A percentile compares a stretch with the other conserved stretches of the same genome.
phyloP scores from a whole-genome alignment of 139 green algal genomes.

The Helicosporidium sp. region DNA sequence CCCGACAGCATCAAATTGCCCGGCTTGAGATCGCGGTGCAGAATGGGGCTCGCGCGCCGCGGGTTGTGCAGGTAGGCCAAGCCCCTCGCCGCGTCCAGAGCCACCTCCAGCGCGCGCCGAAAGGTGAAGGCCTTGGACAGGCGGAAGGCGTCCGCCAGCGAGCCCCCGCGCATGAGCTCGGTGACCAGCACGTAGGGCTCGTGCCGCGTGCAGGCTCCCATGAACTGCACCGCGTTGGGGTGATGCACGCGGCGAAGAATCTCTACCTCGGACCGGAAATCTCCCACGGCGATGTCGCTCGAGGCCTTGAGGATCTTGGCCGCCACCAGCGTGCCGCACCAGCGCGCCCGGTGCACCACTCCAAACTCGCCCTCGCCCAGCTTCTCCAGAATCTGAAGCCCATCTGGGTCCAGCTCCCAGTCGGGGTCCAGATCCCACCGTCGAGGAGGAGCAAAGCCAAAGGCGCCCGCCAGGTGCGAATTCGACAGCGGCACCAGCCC shows the following conservation, averaged over 20 bases:
- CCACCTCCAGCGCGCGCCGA: constrained; percentile 47
- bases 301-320: constrained; percentile 75
- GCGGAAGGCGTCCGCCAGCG: constrained; percentile 57
- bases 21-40: constrained; percentile 69
- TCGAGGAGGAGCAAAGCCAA: constrained; percentile 32
- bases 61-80: constrained; percentile 73
- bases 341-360: constrained; percentile 69
- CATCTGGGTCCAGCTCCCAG: constrained; percentile 68
- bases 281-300: constrained; percentile 49
- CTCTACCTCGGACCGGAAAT: constrained; percentile 40
- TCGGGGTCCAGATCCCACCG: constrained; percentile 53
- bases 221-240: constrained; percentile 50
- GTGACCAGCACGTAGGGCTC: constrained; percentile 68
- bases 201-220: constrained; percentile 70
- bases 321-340: constrained; percentile 52
- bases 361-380: constrained; percentile 81
- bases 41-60: constrained; percentile 21
- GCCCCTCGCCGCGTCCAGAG: constrained; percentile 57
- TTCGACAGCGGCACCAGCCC: constrained; percentile 15
- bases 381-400: constrained; percentile 56
- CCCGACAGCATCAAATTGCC: constrained; percentile 77
- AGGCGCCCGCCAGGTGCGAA: constrained; percentile 27
- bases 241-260: constrained; percentile 35
- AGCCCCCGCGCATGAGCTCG: constrained; percentile 41
- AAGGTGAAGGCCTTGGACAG: constrained; percentile 26